Evolutionary conservation across 495 filamentous ascomycete species (phyloP).

Genomic region (Daldinia concentrica): DNA sequence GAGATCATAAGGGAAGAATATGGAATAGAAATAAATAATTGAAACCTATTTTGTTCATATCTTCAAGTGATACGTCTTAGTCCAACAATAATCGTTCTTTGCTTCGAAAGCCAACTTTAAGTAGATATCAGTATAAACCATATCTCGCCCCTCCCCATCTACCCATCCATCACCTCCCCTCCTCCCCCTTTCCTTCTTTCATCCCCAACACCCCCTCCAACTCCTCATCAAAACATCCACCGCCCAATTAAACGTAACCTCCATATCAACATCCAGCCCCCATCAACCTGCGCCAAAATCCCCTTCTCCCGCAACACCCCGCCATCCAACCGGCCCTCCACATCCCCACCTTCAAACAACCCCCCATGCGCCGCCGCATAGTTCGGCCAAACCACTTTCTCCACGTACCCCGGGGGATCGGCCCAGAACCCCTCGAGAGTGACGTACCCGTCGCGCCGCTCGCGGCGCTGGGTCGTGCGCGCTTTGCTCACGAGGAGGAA

Average conservation of each 20-base stretch:
- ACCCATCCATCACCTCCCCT: neutral
- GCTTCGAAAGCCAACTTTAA: neutral
- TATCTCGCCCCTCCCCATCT: neutral
- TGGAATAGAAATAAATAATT: neutral
- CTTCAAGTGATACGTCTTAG: neutral
- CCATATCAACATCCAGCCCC: constrained; percentile 59
- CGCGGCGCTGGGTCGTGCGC: constrained; percentile 71
- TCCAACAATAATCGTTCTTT: neutral
- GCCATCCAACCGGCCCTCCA: constrained; percentile 61
- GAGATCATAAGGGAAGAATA: neutral
- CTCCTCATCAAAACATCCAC: constrained; percentile 59
- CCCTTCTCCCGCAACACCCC: constrained; percentile 54
- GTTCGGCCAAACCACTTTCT: constrained; percentile 93
- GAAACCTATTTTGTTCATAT: neutral
- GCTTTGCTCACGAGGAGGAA: constrained; percentile 73
- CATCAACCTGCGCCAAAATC: constrained; percentile 51
- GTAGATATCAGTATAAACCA: neutral
- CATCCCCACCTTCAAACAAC: constrained; percentile 73
- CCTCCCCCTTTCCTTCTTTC: neutral
- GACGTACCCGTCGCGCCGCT: constrained; percentile 82
- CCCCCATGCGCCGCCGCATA: constrained; percentile 82
- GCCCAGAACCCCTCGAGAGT: constrained; percentile 92
- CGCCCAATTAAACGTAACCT: constrained; percentile 62
- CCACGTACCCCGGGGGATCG: constrained; percentile 93
- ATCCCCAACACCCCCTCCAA: constrained; percentile 42